Base-by-base conservation (phyloP, 768 basidiomycete genomes). In the Tremella fuciformis region DNA sequence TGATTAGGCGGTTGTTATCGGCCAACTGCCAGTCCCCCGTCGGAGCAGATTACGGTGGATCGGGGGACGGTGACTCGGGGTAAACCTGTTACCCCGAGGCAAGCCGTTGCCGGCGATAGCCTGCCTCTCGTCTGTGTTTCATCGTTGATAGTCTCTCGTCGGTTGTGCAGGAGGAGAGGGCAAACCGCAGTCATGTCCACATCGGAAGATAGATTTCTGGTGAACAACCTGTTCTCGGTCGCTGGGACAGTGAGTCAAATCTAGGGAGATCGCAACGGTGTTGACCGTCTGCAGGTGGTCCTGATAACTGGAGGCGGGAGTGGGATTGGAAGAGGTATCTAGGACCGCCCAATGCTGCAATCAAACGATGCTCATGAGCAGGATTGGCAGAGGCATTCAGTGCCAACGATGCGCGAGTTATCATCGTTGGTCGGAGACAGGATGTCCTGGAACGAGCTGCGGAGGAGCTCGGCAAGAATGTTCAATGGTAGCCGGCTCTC, bases 331-430 rank as follows among this genome's bases (percentile, higher is more conserved):
- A 46, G 22, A 46, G n/a, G 42, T 46, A n/a, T n/a, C n/a, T n/a
- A n/a, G n/a, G n/a, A n/a, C n/a, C n/a, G n/a, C n/a, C n/a, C n/a
- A n/a, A n/a, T n/a, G n/a, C n/a, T n/a, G n/a, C n/a, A n/a, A n/a
- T 18, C 7, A 15, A 15, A 4, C 22, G 42, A 46, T 22, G 6
- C 22, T 46, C n/a, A 18, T 46, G n/a, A 46, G 4, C 42, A 38
- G 55, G 62, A 41, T 62, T 64, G n/a, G 50, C 64, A 1, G 59
- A 50, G 15, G 61, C 61, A 0, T 63, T 67, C 46, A 60, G 59
- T 1, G 47, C 54, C 3, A 66, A 67, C 40, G 66, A 64, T 13
- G 61, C 66, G 24, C 63, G 57, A 44, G 69, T 70, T 8, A 67
- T 67, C 49, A 70, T 70, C 50, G 55, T 56, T 29, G 69, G 69